A percentile compares a stretch with the other conserved stretches of the same genome.
phyloP scores from a whole-genome alignment of 2,329 filamentous ascomycete genomes.

The Fusarium protoensiforme region DNA sequence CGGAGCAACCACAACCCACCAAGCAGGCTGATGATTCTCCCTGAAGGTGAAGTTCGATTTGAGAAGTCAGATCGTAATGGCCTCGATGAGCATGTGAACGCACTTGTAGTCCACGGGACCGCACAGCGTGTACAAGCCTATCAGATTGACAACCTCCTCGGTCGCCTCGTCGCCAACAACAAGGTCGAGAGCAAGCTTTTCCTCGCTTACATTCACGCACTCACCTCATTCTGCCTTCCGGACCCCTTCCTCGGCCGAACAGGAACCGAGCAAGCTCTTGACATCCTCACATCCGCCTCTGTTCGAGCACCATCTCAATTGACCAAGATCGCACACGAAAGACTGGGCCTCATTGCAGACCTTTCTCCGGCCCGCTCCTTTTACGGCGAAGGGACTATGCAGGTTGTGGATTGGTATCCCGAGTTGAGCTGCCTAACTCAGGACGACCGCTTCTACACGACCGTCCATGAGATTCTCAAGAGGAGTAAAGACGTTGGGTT shows the following conservation, averaged over 20 bases:
- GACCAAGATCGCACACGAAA: not conserved
- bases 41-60: constrained; percentile 43
- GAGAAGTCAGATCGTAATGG: not conserved
- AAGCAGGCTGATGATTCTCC: constrained; percentile 52
- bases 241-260: constrained; percentile 61
- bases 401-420: constrained; percentile 56
- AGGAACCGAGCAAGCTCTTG: constrained; percentile 65
- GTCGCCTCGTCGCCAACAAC: constrained; percentile 61
- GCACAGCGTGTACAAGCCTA: constrained; percentile 54
- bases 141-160: constrained; percentile 59
- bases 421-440: constrained; percentile 57
- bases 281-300: constrained; percentile 60
- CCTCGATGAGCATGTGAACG: constrained; percentile 44
- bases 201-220: constrained; percentile 62
- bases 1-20: constrained; percentile 13
- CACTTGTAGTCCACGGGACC: constrained; percentile 46
- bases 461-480: not conserved
- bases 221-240: constrained; percentile 63
- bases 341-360: not conserved
- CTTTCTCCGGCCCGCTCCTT: constrained; percentile 50
- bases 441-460: constrained; percentile 53
- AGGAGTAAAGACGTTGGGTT: constrained; percentile 12
- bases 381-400: constrained; percentile 59
- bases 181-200: constrained; percentile 63
- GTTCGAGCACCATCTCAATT: constrained; percentile 49